Evolutionary conservation across 1,139 yeast genomes (phyloP).

Genomic region (Blastobotrys capitulatus): DNA sequence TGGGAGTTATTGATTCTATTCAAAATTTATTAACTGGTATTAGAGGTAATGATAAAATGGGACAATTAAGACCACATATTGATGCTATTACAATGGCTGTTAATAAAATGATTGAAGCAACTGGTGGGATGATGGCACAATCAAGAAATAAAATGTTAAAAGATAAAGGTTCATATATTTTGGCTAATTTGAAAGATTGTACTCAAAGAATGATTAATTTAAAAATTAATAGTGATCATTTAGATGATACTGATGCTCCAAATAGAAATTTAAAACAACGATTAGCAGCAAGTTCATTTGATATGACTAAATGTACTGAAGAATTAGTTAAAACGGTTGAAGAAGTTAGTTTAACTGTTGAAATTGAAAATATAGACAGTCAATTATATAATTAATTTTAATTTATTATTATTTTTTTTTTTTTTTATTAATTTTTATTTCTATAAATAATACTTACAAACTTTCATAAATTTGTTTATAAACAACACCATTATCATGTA

Average conservation of each 20-base stretch:
- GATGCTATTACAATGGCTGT: slow-evolving; percentile 71
- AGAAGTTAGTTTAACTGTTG: slow-evolving; percentile 84
- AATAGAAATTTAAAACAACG: slow-evolving; percentile 89
- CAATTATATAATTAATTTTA: slow-evolving; percentile 11
- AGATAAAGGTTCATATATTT: slow-evolving; percentile 90
- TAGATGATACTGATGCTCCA: slow-evolving; percentile 56
- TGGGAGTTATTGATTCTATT: slow-evolving; percentile 83
- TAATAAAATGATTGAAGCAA: slow-evolving; percentile 84
- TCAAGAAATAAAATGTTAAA: slow-evolving; percentile 68
- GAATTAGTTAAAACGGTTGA: slow-evolving; percentile 94
- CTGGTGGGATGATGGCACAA: slow-evolving; percentile 83
- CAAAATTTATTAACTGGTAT: slow-evolving; percentile 59
- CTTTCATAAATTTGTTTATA: slow-evolving; percentile 15
- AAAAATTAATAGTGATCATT: slow-evolving; percentile 29
- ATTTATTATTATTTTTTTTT: neutral
- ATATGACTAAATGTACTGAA: slow-evolving; percentile 92
- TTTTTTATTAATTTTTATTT: neutral
- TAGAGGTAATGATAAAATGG: slow-evolving; percentile 58
- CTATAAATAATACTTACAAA: slow-evolving; percentile 9
- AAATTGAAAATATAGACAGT: slow-evolving; percentile 42
- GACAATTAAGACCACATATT: slow-evolving; percentile 67
- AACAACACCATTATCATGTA: slow-evolving; percentile 28
- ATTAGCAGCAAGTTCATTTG: slow-evolving; percentile 92
- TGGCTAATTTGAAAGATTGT: slow-evolving; percentile 79
- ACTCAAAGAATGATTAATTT: slow-evolving; percentile 55